A percentile compares a stretch with the other conserved stretches of the same genome.
These are phyloP conservation scores for Aureobasidium sp. DNA, from an alignment of 2,329 filamentous ascomycete species.

Conservation along the genomic window DNA sequence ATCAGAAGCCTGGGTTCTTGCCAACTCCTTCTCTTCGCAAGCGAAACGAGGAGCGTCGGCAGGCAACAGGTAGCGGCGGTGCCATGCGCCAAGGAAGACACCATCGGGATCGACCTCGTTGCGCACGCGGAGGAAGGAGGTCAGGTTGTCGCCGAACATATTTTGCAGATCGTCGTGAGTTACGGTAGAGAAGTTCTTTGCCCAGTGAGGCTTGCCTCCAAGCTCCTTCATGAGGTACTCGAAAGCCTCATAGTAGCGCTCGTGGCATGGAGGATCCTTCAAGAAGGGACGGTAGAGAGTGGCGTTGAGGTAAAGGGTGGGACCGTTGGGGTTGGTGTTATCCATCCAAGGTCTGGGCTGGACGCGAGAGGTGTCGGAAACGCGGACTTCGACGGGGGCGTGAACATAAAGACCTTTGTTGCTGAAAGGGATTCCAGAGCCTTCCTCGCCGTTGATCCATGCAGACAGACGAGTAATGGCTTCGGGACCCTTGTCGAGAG, in stretches of 20 bases:
- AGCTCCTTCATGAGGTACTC: conserved; percentile 86
- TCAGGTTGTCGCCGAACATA: conserved; percentile 64
- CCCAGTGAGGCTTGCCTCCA: conserved; percentile 80
- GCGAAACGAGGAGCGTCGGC: conserved; percentile 25
- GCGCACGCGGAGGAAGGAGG: conserved; percentile 61
- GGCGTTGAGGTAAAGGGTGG: conserved; percentile 82
- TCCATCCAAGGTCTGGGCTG: conserved; percentile 61
- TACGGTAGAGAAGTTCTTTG: conserved; percentile 73
- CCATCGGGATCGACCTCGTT: conserved; percentile 69
- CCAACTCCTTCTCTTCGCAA: conserved; percentile 39
- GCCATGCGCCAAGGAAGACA: conserved; percentile 89
- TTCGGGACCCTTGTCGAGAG: conserved; percentile 77
- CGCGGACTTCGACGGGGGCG: conserved; percentile 85
- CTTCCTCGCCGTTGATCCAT: conserved; percentile 75
- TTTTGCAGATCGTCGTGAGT: conserved; percentile 49
- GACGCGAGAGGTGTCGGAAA: conserved; percentile 58
- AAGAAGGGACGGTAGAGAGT: conserved; percentile 80
- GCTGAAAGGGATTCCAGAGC: conserved; percentile 68
- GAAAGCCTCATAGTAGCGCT: conserved; percentile 80
- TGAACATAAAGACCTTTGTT: conserved; percentile 75
- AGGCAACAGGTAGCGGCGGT: conserved; percentile 59
- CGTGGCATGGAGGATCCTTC: conserved; percentile 66
- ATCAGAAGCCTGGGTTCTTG: conserved; percentile 30
- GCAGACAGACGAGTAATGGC: conserved; percentile 74
- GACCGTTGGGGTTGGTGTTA: conserved; percentile 59